A percentile compares a stretch with the other conserved stretches of the same genome.
Conservation (phyloP, 148 eudicot species). For the Silene latifolia region DNA sequence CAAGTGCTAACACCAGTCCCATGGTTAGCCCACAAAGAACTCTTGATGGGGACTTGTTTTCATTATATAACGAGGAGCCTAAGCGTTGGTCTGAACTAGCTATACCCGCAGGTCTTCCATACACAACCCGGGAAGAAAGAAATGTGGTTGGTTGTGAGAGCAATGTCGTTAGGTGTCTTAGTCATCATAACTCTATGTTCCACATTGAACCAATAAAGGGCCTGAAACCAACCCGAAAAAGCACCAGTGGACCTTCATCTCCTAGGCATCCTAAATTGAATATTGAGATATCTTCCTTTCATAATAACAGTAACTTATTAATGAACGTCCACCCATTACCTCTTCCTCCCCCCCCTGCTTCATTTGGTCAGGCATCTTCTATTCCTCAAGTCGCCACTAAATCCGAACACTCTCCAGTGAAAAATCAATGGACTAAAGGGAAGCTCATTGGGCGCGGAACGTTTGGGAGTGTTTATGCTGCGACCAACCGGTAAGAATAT, state of each 20-base stretch:
- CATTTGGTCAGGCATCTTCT: constrained; percentile 36
- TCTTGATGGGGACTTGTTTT: constrained; percentile 35
- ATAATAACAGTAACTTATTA: constrained; percentile 35
- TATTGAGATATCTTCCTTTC: constrained; percentile 29
- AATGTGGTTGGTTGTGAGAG: constrained; percentile 25
- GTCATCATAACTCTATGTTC: constrained; percentile 40
- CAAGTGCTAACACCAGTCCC: constrained; percentile 53
- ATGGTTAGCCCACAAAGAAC: constrained; percentile 47
- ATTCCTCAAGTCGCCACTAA: constrained; percentile 31
- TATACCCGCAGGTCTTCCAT: constrained; percentile 24
- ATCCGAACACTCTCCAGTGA: constrained; percentile 32
- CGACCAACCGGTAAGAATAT: constrained; percentile 61
- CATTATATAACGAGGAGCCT: constrained; percentile 31
- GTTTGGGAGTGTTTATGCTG: constrained; percentile 89
- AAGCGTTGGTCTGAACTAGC: constrained; percentile 58
- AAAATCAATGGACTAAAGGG: constrained; percentile 79
- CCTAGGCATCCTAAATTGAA: constrained; percentile 41
- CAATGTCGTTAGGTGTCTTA: constrained; percentile 21
- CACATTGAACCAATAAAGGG: constrained; percentile 38
- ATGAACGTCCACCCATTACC: constrained; percentile 67
- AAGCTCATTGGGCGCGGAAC: constrained; percentile 95
- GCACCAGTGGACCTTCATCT: constrained; percentile 47
- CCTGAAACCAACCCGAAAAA: constrained; percentile 25
- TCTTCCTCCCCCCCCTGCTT: constrained; percentile 64
- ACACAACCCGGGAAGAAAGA: constrained; percentile 30